Evolutionary conservation across 179 eudicot genomes (phyloP).

Genomic region (Silene vulgaris): DNA sequence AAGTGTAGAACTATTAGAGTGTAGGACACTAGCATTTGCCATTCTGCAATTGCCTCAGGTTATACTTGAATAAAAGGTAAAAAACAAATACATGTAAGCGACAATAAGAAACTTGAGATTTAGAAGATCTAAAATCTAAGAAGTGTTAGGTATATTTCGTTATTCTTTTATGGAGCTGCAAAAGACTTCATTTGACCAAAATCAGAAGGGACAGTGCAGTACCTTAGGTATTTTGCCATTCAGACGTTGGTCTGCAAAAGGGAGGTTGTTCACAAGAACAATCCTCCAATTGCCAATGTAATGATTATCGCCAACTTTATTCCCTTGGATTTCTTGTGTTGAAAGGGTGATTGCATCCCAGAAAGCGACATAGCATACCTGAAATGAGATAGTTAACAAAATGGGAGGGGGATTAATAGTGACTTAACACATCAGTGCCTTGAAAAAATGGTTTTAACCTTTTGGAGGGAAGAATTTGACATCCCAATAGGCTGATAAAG

Average conservation of each 20-base stretch:
- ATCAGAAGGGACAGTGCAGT: constrained; percentile 13
- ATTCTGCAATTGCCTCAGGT: no score
- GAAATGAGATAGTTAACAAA: constrained; percentile 26
- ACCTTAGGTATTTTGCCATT: constrained; percentile 99
- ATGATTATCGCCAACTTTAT: constrained; percentile 49
- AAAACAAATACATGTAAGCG: not conserved
- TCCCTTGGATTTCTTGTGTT: constrained; percentile 64
- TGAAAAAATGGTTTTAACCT: constrained; percentile 39
- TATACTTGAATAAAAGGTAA: not conserved
- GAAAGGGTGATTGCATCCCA: constrained; percentile 93
- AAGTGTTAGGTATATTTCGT: not conserved
- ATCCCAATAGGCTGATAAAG: constrained; percentile 98
- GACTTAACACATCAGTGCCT: not conserved
- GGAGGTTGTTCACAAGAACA: constrained; percentile 66
- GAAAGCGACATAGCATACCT: constrained; percentile 97
- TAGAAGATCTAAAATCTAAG: no score
- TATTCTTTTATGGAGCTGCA: not conserved
- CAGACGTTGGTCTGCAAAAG: constrained; percentile 80
- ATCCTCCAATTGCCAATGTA: constrained; percentile 87
- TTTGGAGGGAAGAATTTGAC: constrained; percentile 64
- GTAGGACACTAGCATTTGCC: no score
- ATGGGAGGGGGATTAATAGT: not conserved
- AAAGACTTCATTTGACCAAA: not conserved
- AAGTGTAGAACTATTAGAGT: no score
- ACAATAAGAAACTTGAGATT: not conserved